phyloP scores from a whole-genome alignment of 164 flowering plant species.

The Vitis riparia region DNA sequence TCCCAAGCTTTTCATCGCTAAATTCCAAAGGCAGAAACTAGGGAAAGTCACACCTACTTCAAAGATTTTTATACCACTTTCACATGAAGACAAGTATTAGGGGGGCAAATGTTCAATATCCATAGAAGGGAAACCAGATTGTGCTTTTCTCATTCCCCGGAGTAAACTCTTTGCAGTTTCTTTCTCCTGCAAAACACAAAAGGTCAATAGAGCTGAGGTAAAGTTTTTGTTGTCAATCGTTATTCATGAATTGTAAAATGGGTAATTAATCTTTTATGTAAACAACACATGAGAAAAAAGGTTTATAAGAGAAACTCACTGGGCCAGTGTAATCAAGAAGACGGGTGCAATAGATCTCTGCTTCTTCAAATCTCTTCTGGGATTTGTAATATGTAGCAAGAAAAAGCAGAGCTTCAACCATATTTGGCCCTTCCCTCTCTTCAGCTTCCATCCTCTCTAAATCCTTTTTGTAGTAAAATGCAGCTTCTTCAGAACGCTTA shows the following conservation, averaged over 20 bases:
- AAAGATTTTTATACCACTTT: no score
- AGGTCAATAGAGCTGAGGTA: neutral
- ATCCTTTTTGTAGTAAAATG: constrained; percentile 86
- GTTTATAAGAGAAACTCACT: constrained; percentile 48
- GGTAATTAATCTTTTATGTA: neutral
- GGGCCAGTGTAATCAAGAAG: constrained; percentile 91
- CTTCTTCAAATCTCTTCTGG: constrained; percentile 75
- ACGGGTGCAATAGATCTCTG: constrained; percentile 85
- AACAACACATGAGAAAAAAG: neutral
- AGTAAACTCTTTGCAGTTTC: constrained; percentile 89
- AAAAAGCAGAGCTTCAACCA: constrained; percentile 83
- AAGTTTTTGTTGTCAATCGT: neutral
- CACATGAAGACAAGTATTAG: constrained; percentile 13
- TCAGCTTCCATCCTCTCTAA: constrained; percentile 94
- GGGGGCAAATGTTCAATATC: constrained; percentile 75
- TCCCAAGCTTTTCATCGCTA: no score
- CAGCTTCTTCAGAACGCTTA: constrained; percentile 83
- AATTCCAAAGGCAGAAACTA: no score
- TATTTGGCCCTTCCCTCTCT: constrained; percentile 90
- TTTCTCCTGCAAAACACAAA: constrained; percentile 62
- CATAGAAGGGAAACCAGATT: constrained; percentile 57
- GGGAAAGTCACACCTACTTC: no score
- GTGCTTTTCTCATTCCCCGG: constrained; percentile 60
- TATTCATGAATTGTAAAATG: neutral
- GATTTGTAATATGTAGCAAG: constrained; percentile 70